A percentile compares a stretch with the other conserved stretches of the same genome.
phyloP scores from a whole-genome alignment of 23 red algal genomes.

The Gracilaria gracilis region DNA sequence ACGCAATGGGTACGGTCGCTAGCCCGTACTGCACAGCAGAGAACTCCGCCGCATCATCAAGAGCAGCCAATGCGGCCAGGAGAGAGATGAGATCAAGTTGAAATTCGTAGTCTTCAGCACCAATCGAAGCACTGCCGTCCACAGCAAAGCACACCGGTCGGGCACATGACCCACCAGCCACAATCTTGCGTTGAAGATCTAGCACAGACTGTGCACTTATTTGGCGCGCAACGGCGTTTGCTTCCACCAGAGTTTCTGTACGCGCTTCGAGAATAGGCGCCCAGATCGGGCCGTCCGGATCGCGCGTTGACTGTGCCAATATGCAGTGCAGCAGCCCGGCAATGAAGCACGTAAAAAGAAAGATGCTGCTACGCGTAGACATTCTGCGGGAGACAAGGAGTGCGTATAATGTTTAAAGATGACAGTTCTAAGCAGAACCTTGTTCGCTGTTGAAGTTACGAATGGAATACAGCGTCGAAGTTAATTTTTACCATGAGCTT shows the following conservation, averaged over 20 bases:
- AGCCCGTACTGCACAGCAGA: conserved; percentile 29
- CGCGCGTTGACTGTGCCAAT: neutral
- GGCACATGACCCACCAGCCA: neutral
- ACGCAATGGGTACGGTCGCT: neutral
- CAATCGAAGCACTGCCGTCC: conserved; percentile 25
- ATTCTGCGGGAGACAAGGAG: neutral
- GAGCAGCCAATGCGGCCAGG: neutral
- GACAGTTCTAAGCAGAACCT: too few species aligned
- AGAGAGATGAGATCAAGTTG: neutral
- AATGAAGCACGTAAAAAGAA: neutral
- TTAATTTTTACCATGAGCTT: too few species aligned
- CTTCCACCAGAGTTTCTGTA: neutral
- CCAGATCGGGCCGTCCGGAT: neutral
- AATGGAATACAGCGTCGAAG: too few species aligned
- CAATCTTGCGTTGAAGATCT: neutral
- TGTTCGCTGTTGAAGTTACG: too few species aligned
- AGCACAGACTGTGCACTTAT: neutral
- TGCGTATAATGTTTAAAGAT: too few species aligned
- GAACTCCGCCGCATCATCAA: neutral
- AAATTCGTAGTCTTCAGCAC: neutral
- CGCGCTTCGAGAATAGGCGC: neutral
- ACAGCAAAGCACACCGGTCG: conserved; percentile 18
- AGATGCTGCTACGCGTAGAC: neutral
- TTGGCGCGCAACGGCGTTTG: neutral
- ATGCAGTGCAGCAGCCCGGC: neutral